Conservation (phyloP, 768 basidiomycete species). For the Amanita inopinata region DNA sequence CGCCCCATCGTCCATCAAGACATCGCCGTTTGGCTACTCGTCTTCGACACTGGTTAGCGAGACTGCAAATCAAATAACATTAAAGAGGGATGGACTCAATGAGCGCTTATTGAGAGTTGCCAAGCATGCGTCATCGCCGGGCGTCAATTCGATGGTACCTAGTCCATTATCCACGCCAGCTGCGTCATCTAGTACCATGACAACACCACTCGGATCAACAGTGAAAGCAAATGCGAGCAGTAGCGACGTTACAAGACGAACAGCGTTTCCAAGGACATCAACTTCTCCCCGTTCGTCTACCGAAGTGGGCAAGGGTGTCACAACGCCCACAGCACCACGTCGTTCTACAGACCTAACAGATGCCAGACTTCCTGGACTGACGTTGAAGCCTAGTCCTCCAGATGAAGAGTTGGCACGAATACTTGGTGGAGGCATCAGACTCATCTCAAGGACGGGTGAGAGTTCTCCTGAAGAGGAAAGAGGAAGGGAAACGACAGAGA, state of each 20-base stretch:
- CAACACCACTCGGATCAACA: background rate
- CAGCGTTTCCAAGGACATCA: background rate
- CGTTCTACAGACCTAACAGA: background rate
- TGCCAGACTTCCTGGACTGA: background rate
- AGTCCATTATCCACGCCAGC: conserved; percentile 2
- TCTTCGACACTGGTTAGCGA: conserved; percentile 9
- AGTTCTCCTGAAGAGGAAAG: conserved; percentile 15
- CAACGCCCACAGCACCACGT: background rate
- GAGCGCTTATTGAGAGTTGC: conserved; percentile 33
- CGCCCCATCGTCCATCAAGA: conserved; percentile 6
- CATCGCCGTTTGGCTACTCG: conserved; percentile 1
- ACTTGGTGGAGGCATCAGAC: conserved; percentile 32
- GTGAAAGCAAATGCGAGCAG: background rate
- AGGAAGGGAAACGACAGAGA: conserved; percentile 17
- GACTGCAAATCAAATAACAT: conserved; percentile 14
- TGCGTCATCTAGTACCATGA: background rate
- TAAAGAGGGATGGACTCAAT: conserved; percentile 27
- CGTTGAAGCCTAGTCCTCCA: conserved; percentile 21
- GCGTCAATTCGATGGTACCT: background rate
- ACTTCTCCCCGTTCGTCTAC: conserved; percentile 1
- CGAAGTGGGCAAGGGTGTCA: background rate
- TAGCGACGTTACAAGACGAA: background rate
- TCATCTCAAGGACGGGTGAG: conserved; percentile 31
- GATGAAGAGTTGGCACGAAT: conserved; percentile 32
- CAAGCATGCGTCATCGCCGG: conserved; percentile 17